Conservation (phyloP, 495 filamentous ascomycete genomes). For the Aspergillus diversus region DNA sequence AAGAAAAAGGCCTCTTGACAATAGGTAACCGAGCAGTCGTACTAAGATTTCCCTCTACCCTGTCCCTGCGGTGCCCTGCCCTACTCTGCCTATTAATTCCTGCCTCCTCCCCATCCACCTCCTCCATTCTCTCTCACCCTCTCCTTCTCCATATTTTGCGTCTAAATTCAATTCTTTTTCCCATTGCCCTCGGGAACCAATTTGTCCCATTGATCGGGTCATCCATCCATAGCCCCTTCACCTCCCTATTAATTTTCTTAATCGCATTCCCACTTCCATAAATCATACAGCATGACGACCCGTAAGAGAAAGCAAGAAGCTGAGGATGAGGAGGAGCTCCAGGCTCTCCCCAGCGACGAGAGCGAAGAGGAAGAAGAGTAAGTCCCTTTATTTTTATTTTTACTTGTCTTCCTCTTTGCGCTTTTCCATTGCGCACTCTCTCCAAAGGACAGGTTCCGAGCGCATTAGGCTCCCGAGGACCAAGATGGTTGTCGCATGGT, state of each 20-base stretch:
- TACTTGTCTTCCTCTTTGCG: slow-evolving; percentile 2
- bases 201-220: slow-evolving; percentile 11
- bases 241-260: slow-evolving; percentile 12
- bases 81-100: slow-evolving; percentile 26
- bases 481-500: too few species aligned
- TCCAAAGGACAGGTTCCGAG: neutral
- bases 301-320: slow-evolving; percentile 69
- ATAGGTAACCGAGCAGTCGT: slow-evolving; percentile 13
- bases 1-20: slow-evolving; percentile 7
- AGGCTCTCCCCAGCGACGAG: slow-evolving; percentile 63
- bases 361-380: slow-evolving; percentile 69
- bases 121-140: slow-evolving; percentile 29
- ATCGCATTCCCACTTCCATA: slow-evolving; percentile 7
- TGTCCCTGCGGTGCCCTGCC: slow-evolving; percentile 9
- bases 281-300: slow-evolving; percentile 54
- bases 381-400: slow-evolving; percentile 31
- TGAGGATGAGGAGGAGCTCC: slow-evolving; percentile 62
- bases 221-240: slow-evolving; percentile 14
- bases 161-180: slow-evolving; percentile 20
- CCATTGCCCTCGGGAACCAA: slow-evolving; percentile 7
- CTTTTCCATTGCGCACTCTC: slow-evolving; percentile 12
- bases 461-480: neutral
- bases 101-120: slow-evolving; percentile 21
- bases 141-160: slow-evolving; percentile 27
- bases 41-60: slow-evolving; percentile 19